Evolutionary conservation across 2,329 filamentous ascomycete species (phyloP).

Genomic region (Colletotrichum sp.): DNA sequence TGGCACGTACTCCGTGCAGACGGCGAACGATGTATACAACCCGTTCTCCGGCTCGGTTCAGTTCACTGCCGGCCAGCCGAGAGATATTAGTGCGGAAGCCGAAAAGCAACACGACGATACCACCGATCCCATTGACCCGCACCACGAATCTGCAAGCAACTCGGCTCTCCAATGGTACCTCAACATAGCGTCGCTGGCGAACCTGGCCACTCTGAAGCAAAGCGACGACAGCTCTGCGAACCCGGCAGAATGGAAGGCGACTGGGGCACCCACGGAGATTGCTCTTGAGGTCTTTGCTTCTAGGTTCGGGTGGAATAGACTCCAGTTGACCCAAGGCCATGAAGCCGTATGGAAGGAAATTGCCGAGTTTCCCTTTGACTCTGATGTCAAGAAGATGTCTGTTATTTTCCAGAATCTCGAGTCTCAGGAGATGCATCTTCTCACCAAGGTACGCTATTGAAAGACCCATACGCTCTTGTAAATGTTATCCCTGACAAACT

Average conservation of each 20-base stretch:
- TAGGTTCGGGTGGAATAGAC: conserved; percentile 69
- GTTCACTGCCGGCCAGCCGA: conserved; percentile 40
- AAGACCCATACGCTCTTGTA: conserved; percentile 59
- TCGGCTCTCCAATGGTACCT: conserved; percentile 57
- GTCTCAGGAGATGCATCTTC: conserved; percentile 48
- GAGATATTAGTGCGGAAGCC: conserved; percentile 34
- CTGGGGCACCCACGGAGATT: conserved; percentile 74
- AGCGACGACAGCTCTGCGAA: conserved; percentile 39
- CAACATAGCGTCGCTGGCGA: conserved; percentile 68
- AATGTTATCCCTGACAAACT: conserved; percentile 40
- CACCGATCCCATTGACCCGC: conserved; percentile 29
- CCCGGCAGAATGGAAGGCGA: conserved; percentile 60
- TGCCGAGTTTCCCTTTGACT: conserved; percentile 77
- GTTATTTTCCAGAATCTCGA: conserved; percentile 63
- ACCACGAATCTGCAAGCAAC: conserved; percentile 35
- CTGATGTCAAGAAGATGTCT: conserved; percentile 78
- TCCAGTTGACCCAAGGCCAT: conserved; percentile 51
- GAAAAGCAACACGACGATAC: conserved; percentile 32
- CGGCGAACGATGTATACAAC: conserved; percentile 61
- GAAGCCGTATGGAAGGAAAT: conserved; percentile 60
- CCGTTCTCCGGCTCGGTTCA: conserved; percentile 55
- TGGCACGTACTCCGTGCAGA: conserved; percentile 50
- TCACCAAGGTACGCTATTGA: conserved; percentile 52
- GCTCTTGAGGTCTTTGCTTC: conserved; percentile 77
- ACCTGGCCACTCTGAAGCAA: conserved; percentile 67